Conservation (phyloP, 257 asterid species). For the Sherardia arvensis region DNA sequence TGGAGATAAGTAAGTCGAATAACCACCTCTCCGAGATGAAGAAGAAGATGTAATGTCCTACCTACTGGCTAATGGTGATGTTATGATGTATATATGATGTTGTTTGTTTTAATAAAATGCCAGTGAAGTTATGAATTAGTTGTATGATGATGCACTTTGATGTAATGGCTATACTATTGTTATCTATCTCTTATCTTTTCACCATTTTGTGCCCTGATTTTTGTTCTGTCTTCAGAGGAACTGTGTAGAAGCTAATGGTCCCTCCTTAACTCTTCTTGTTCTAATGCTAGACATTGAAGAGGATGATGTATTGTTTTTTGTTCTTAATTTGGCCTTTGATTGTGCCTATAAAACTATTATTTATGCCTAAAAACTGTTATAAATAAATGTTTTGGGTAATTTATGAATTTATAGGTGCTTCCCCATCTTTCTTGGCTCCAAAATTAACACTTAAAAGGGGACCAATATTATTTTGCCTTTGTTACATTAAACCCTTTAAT, state of each 20-base stretch:
- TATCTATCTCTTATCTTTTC: neutral
- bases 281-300: neutral
- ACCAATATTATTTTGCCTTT: too few relatives aligned
- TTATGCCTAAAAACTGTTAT: too few relatives aligned
- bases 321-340: too few relatives aligned
- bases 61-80: constrained; percentile 6
- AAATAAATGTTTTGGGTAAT: too few relatives aligned
- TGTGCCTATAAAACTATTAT: too few relatives aligned
- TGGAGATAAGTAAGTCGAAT: constrained; percentile 7
- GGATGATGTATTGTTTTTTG: neutral
- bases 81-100: constrained; percentile 23
- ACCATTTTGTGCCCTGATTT: neutral
- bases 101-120: constrained; percentile 13
- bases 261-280: neutral
- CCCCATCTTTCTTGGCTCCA: too few relatives aligned
- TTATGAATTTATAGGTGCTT: too few relatives aligned
- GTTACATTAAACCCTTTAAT: too few relatives aligned
- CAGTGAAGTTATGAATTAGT: neutral
- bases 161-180: neutral
- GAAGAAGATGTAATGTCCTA: constrained; percentile 12
- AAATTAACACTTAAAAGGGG: too few relatives aligned
- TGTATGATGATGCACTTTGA: neutral
- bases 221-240: neutral
- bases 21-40: constrained; percentile 14
- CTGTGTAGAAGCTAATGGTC: neutral